Evolutionary conservation across 2,329 filamentous ascomycete genomes (phyloP).

Genomic region (Neofusicoccum umdonicola): DNA sequence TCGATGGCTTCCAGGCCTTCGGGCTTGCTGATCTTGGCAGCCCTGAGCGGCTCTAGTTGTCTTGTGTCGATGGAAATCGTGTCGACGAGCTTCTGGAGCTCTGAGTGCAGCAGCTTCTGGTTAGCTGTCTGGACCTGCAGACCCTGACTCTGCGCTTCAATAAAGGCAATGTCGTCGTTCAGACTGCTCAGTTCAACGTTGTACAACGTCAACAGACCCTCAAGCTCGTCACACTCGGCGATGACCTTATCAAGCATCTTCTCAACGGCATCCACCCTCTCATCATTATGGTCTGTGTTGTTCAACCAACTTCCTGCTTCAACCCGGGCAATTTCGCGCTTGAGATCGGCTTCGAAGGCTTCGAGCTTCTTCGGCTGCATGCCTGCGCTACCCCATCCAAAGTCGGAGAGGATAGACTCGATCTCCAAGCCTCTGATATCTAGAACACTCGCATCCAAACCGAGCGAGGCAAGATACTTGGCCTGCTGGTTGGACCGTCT

Average conservation of each 20-base stretch:
- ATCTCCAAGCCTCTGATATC: slow-evolving; percentile 77
- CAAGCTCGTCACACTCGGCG: slow-evolving; percentile 90
- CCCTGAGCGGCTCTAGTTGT: slow-evolving; percentile 71
- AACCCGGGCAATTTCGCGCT: slow-evolving; percentile 82
- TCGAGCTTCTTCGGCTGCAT: slow-evolving; percentile 74
- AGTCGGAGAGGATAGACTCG: slow-evolving; percentile 76
- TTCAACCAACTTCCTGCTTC: slow-evolving; percentile 92
- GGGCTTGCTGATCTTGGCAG: slow-evolving; percentile 69
- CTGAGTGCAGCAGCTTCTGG: slow-evolving; percentile 87
- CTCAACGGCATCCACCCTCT: slow-evolving; percentile 82
- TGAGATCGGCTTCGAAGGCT: slow-evolving; percentile 76
- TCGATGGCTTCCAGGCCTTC: slow-evolving; percentile 77
- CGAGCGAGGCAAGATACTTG: slow-evolving; percentile 74
- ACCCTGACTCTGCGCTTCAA: slow-evolving; percentile 95
- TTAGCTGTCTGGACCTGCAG: slow-evolving; percentile 96
- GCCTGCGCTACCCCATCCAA: slow-evolving; percentile 81
- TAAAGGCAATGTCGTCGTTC: slow-evolving; percentile 93
- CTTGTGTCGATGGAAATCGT: slow-evolving; percentile 82
- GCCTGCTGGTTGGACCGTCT: slow-evolving; percentile 70
- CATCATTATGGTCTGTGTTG: slow-evolving; percentile 80
- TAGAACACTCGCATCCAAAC: slow-evolving; percentile 73
- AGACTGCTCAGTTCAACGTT: slow-evolving; percentile 91
- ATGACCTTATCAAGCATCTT: slow-evolving; percentile 85
- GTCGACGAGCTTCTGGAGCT: slow-evolving; percentile 83
- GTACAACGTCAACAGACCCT: slow-evolving; percentile 90